phyloP scores from a whole-genome alignment of 2,329 filamentous ascomycete species.

The Immersiporthe knoxdaviesiana region DNA sequence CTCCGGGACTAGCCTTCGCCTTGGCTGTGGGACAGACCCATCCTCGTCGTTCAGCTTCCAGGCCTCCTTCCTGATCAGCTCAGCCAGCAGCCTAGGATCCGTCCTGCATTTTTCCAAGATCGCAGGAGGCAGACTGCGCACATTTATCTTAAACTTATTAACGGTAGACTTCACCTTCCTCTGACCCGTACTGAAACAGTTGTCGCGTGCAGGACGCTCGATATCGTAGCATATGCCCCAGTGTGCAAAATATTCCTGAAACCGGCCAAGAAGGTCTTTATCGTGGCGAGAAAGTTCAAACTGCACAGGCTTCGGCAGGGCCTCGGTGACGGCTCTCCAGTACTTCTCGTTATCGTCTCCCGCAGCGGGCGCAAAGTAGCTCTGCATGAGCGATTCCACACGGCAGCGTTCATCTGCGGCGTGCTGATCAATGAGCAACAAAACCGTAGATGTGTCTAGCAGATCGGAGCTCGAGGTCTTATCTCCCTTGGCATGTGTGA shows the following conservation, averaged over 20 bases:
- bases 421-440: constrained; percentile 89
- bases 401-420: constrained; percentile 88
- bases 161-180: neutral
- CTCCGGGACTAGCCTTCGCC: neutral
- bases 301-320: constrained; percentile 56
- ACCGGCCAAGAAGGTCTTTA: constrained; percentile 55
- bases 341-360: constrained; percentile 5
- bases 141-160: constrained; percentile 31
- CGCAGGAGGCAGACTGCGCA: constrained; percentile 62
- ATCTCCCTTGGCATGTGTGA: constrained; percentile 27
- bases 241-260: constrained; percentile 60
- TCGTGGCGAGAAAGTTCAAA: constrained; percentile 71
- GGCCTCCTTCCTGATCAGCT: constrained; percentile 74
- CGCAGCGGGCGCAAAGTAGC: constrained; percentile 47
- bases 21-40: constrained; percentile 4
- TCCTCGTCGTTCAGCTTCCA: constrained; percentile 64
- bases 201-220: neutral
- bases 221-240: constrained; percentile 77
- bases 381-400: constrained; percentile 71
- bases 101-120: constrained; percentile 76
- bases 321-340: constrained; percentile 39
- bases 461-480: constrained; percentile 24
- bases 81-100: constrained; percentile 72
- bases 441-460: constrained; percentile 36
- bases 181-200: neutral